These are phyloP conservation scores for Podochytrium sp. DNA, from an alignment of 192 early-diverging fungal species.

Conservation along the genomic window DNA sequence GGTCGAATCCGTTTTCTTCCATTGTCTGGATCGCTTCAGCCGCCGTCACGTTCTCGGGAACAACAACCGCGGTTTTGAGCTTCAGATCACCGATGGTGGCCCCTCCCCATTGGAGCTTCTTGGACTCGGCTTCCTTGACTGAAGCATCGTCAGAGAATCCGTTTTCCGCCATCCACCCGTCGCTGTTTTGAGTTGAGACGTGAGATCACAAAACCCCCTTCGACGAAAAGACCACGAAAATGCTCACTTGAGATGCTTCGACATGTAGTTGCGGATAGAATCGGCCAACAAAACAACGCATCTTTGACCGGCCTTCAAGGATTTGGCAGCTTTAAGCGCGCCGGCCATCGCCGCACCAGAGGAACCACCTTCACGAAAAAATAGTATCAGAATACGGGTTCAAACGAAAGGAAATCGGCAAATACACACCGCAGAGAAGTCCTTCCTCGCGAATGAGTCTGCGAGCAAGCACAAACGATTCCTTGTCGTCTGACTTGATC, in stretches of 20 bases:
- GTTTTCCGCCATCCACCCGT: constrained; percentile 92
- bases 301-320: constrained; percentile 83
- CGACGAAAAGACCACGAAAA: neutral
- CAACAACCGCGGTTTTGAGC: constrained; percentile 84
- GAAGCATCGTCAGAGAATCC: constrained; percentile 85
- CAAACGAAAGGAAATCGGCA: neutral
- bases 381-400: neutral
- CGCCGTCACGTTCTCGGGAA: constrained; percentile 70
- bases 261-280: constrained; percentile 99
- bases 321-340: constrained; percentile 82
- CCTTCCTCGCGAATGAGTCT: constrained; percentile 97
- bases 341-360: constrained; percentile 92
- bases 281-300: constrained; percentile 96
- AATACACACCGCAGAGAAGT: constrained; percentile 76
- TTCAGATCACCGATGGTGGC: constrained; percentile 82
- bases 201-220: neutral
- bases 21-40: constrained; percentile 87
- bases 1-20: constrained; percentile 90
- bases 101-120: constrained; percentile 76
- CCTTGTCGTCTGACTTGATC: constrained; percentile 97
- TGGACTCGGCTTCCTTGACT: constrained; percentile 63
- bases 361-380: constrained; percentile 63
- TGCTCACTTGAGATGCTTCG: constrained; percentile 88
- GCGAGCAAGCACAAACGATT: constrained; percentile 94
- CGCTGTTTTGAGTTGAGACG: constrained; percentile 42